Evolutionary conservation across 177 flowering plant genomes (phyloP), one percentile per base, ranked within the genome.

Genomic region (Vitis hybrid): DNA sequence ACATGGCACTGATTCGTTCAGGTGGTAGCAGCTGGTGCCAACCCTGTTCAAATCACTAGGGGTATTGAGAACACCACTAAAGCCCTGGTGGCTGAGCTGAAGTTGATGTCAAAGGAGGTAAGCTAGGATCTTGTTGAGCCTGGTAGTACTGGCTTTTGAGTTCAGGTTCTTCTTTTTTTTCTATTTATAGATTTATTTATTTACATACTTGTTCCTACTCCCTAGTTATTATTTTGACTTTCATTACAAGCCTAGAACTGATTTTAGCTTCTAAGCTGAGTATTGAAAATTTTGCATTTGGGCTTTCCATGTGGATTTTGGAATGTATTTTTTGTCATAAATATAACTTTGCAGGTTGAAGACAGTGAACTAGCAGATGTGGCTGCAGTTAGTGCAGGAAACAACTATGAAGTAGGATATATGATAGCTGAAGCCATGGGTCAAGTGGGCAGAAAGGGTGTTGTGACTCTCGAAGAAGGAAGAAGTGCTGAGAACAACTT

Each of bases 11-110:
- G 7, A 5, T 39, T 39, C 45, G 45, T 39, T 65, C 82, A 92
- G 97, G 99, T 95, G 45, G 98, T 95, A 11, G 98, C 96, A 16
- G 98, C 99, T 72, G 99, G 99, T 68, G 98, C 99, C n/a, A 95
- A 93, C 72, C 98, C 99, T 70, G 97, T 90, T 58, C 84, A 89
- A 45, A 91, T 95, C 63, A 95, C 99, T 31, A 80, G 97, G 48
- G 99, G 99, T 29, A 93, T 93, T 76, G 99, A 95, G 85, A 95
- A 93, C 77, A 91, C 99, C 2, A 39, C 95, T 9, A 93, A 90
- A 73, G 94, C 97, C 58, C 77, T 95, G 1, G 99, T 95, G 15
- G 31, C 83, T 10, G 97, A 95, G 74, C 89, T 95, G 6, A 89
- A 88, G 75, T 49, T 59, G 20, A 89, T 91, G 78, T 95, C 98